A percentile compares a stretch with the other conserved stretches of the same genome.
These are phyloP conservation scores for Cyberlindnera mississippiensis DNA, from an alignment of 805 yeast genomes.

Conservation along the genomic window DNA sequence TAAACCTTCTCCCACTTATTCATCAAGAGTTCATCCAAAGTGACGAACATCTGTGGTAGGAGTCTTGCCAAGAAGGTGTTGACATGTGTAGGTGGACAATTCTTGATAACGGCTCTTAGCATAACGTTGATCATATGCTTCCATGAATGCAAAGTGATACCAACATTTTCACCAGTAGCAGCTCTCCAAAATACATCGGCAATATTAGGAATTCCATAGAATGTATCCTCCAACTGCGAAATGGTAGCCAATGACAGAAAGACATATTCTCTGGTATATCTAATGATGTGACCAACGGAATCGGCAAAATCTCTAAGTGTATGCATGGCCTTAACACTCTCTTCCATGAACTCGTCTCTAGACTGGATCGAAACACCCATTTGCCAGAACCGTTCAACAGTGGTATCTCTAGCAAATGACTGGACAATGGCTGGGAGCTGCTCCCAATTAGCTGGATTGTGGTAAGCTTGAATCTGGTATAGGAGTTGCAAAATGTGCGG, in stretches of 20 bases:
- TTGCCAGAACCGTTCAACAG: constrained; percentile 96
- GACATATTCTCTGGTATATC: constrained; percentile 96
- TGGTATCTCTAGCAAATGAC: constrained; percentile 83
- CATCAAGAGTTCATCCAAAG: constrained; percentile 71
- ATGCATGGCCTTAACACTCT: constrained; percentile 88
- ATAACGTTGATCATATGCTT: constrained; percentile 92
- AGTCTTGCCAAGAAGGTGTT: constrained; percentile 70
- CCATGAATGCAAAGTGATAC: constrained; percentile 95
- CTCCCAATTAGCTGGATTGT: constrained; percentile 88
- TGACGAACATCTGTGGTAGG: constrained; percentile 69
- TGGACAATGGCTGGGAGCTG: constrained; percentile 87
- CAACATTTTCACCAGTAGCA: constrained; percentile 66
- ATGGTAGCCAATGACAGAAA: constrained; percentile 86
- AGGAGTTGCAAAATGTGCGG: constrained; percentile 87
- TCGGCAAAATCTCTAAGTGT: constrained; percentile 96
- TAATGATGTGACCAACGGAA: constrained; percentile 90
- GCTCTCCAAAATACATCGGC: constrained; percentile 79
- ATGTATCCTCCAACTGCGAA: constrained; percentile 82
- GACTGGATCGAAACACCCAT: constrained; percentile 95
- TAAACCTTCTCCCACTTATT: constrained; percentile 71
- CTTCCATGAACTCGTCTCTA: constrained; percentile 90
- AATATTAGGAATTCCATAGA: constrained; percentile 80
- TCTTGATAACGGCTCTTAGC: constrained; percentile 77
- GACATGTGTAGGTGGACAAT: constrained; percentile 75
- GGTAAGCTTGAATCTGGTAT: constrained; percentile 90